These are phyloP conservation scores for Tilletia setariae DNA, from an alignment of 1,284 basidiomycete species.

Conservation along the genomic window DNA sequence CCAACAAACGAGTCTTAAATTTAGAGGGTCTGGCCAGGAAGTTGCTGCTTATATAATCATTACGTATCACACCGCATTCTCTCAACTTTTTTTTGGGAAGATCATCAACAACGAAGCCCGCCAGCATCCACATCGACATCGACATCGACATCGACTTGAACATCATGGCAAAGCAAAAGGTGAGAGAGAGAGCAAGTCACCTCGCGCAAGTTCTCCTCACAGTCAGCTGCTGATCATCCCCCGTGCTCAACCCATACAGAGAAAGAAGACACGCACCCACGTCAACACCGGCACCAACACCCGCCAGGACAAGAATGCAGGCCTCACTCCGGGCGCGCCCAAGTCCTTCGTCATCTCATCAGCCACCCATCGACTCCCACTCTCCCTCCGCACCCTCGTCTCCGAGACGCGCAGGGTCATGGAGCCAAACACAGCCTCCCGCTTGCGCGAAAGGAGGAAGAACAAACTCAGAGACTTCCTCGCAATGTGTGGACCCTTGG, in stretches of 20 bases:
- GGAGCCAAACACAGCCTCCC: slow-evolving; percentile 94
- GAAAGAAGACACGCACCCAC: slow-evolving; percentile 51
- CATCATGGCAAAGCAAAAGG: slow-evolving; percentile 10
- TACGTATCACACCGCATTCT: neutral
- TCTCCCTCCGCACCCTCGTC: slow-evolving; percentile 79
- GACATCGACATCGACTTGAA: neutral
- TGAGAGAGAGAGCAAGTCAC: neutral
- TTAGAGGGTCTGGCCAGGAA: no score
- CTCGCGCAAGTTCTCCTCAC: no score
- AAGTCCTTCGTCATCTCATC: slow-evolving; percentile 83
- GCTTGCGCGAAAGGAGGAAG: slow-evolving; percentile 62
- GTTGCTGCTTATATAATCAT: neutral
- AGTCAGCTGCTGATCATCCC: neutral
- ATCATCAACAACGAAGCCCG: neutral
- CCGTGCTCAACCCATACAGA: slow-evolving; percentile 2
- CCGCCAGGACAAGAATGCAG: slow-evolving; percentile 35
- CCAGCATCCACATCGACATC: slow-evolving; percentile 1
- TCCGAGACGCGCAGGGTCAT: slow-evolving; percentile 89
- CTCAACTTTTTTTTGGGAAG: neutral
- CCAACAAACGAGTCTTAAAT: neutral
- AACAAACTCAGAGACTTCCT: slow-evolving; percentile 95
- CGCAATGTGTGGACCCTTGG: slow-evolving; percentile 82
- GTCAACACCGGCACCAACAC: slow-evolving; percentile 27
- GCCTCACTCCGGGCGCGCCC: slow-evolving; percentile 50
- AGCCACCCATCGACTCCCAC: slow-evolving; percentile 73